Evolutionary conservation across 306 rosid species (phyloP), one percentile per base, ranked within the genome.

Genomic region (Pachyrhizus erosus): DNA sequence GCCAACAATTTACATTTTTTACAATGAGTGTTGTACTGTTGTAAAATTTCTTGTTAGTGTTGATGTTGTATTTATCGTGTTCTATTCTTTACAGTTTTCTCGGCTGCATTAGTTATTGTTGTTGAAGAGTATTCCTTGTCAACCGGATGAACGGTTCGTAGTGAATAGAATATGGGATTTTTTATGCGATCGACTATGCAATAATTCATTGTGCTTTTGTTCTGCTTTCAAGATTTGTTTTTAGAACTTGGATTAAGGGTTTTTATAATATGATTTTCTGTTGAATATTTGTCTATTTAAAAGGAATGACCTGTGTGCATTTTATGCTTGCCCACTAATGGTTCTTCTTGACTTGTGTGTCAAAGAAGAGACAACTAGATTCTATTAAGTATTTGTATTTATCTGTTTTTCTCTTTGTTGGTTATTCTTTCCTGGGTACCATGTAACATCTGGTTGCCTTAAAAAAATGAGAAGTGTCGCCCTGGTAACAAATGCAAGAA

Each of bases 381-480:
- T 72, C 58, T 40, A 13, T 31, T 17, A 17, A 31, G 0, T 29
- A 5, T 33, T 10, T 43, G n/a, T 6, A 69, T 43, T 81, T 70
- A 46, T 48, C 62, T 78, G 21, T 2, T 70, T 80, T 23, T 24
- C 61, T 18, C 51, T 81, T 7, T 43, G 33, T 70, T 42, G 57
- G 78, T n/a, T 77, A 67, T 45, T 70, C 82, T 57, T 69, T 54
- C 77, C 49, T 29, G 57, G n/a, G 15, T 9, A 37, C 68, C 48
- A 1, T 13, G 67, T n/a, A 37, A 64, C 58, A 52, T 83, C 73
- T 54, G 24, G n/a, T n/a, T 66, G 17, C 20, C 49, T 7, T 17
- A 0, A 17, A 54, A 52, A 77, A 77, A 48, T 23, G 57, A 13
- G 5, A 70, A 48, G 43, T 17, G 13, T 15, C 17, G 37, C 66